Evolutionary conservation across 371 early-diverging fungal genomes (phyloP).

Genomic region (Lichtheimia hyalospora): DNA sequence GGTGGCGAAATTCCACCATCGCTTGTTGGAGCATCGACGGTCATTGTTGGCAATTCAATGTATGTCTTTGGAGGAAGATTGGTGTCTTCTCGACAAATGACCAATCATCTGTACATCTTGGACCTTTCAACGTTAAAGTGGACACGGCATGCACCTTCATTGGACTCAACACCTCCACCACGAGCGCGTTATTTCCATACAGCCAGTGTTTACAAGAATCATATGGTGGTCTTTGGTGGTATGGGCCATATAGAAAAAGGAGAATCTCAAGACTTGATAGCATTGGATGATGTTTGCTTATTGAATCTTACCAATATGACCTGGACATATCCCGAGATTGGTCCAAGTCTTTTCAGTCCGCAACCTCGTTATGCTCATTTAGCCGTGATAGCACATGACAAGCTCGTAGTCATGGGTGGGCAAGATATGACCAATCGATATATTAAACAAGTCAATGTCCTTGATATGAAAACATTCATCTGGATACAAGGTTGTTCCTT

Average conservation of each 20-base stretch:
- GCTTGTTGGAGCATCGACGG: constrained; percentile 67
- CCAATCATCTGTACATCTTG: constrained; percentile 67
- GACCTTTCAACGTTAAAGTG: constrained; percentile 61
- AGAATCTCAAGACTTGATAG: constrained; percentile 31
- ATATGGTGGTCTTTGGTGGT: constrained; percentile 67
- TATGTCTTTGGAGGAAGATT: constrained; percentile 77
- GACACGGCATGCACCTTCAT: constrained; percentile 37
- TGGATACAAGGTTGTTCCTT: constrained; percentile 66
- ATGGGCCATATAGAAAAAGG: constrained; percentile 46
- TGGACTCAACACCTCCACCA: constrained; percentile 39
- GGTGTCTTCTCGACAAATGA: constrained; percentile 64
- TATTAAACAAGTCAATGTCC: constrained; percentile 70
- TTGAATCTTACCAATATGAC: constrained; percentile 55
- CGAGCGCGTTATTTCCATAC: constrained; percentile 78
- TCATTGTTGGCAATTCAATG: constrained; percentile 53
- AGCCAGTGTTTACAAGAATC: constrained; percentile 56
- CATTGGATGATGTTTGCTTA: constrained; percentile 67
- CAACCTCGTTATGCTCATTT: constrained; percentile 74
- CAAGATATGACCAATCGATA: constrained; percentile 73
- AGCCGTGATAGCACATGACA: constrained; percentile 53
- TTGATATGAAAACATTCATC: constrained; percentile 54
- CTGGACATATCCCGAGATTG: constrained; percentile 56
- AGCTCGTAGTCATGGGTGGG: constrained; percentile 70
- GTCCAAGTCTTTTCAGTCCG: constrained; percentile 48
- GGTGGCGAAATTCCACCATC: constrained; percentile 67